Base-by-base conservation (phyloP, 441 rosid genomes). In the Pelargonium myrrhifolium region DNA sequence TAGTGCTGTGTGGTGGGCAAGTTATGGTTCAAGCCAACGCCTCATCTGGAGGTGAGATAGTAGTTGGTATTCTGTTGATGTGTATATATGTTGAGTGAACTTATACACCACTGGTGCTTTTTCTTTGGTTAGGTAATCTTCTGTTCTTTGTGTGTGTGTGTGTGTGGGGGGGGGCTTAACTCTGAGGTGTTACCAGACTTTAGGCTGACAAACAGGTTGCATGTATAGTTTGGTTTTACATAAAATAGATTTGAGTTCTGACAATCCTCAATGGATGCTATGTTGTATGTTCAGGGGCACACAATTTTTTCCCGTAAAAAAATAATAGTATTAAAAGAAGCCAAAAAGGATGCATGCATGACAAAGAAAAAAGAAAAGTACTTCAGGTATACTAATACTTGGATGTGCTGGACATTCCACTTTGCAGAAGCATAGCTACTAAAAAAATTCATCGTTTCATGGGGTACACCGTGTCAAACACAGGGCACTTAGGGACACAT, bases 1-100 rank as follows among this genome's bases (percentile, higher is more conserved):
- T 14, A 93, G 96, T 81, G 98, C 98, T 55, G 96, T 88, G 59
- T 93, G 97, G 97, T 93, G 98, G 98, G 98, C 98, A 12, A 87
- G 92, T 80, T 93, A 93, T 76, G 97, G 97, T 64, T 84, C 97
- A 64, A 90, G 96, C 72, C 98, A 93, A 73, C 95, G 98, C 62
- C 77, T 93, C 71, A 87, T 93, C 47, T 90, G 98, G 97, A 90
- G 89, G 97, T 93, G 65, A 76, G 80, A 55, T 58, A 49, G 18
- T 68, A 35, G 24, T 14, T 68, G 78, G 58, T 68, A 47, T 55
- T 59, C 17, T 69, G 66, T 15, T 42, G 10, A 55, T 20, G 14
- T 55, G 3, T 55, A 18, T 18, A 18, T 20, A 20, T 18, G 12
- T 55, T 55, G 21, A 47, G 15, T 22, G 60, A 55, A 11, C 26